A percentile compares a stretch with the other conserved stretches of the same genome.
phyloP scores from a whole-genome alignment of 495 filamentous ascomycete genomes.

The Rostrohypoxylon terebratum region DNA sequence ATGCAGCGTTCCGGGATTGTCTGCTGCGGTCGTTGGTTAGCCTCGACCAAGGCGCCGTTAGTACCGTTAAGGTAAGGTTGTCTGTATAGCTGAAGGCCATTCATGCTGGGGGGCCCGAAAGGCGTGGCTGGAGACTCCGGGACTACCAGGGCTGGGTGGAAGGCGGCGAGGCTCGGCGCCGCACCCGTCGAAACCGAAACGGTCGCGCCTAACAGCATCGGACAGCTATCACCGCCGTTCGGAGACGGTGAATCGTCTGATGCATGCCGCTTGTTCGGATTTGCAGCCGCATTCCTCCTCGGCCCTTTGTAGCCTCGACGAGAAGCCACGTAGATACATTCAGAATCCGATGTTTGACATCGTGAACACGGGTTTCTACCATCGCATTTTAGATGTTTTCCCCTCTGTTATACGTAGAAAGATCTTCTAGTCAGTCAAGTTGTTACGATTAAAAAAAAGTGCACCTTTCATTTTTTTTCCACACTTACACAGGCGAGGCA shows the following conservation, averaged over 20 bases:
- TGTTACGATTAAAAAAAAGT: constrained; percentile 3
- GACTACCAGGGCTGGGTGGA: constrained; percentile 54
- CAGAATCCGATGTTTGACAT: constrained; percentile 54
- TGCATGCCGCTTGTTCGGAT: constrained; percentile 64
- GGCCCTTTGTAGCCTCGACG: constrained; percentile 65
- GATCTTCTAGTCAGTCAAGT: constrained; percentile 27
- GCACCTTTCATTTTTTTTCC: background rate
- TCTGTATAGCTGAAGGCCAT: constrained; percentile 53
- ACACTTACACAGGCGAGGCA: constrained; percentile 63
- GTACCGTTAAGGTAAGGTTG: constrained; percentile 52
- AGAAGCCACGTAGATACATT: constrained; percentile 63
- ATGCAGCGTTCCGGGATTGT: constrained; percentile 63
- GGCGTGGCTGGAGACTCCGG: constrained; percentile 55
- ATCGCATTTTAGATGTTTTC: constrained; percentile 65
- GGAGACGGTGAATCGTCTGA: constrained; percentile 61
- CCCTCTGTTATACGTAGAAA: constrained; percentile 51
- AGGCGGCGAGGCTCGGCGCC: constrained; percentile 48
- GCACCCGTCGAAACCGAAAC: constrained; percentile 39
- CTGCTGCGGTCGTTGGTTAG: constrained; percentile 48
- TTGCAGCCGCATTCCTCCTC: constrained; percentile 55
- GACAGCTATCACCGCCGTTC: constrained; percentile 54
- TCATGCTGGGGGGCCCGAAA: constrained; percentile 51
- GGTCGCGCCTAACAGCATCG: constrained; percentile 58
- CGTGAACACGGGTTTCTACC: constrained; percentile 60
- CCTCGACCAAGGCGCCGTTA: constrained; percentile 47